Evolutionary conservation across 192 early-diverging fungal genomes (phyloP), one percentile per base, ranked within the genome.

Genomic region (Obelidium mucronatum): DNA sequence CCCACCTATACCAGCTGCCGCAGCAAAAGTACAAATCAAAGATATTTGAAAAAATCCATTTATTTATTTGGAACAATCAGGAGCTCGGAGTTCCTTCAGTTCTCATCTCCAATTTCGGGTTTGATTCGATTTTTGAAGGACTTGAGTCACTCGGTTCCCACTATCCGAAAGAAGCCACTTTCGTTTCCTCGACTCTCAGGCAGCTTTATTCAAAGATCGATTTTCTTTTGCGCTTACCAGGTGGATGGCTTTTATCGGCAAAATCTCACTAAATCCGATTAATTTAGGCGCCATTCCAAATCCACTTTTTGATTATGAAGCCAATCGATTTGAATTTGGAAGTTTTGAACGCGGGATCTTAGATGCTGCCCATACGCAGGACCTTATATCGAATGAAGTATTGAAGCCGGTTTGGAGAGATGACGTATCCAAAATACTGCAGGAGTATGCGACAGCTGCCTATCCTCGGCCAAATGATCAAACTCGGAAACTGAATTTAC

Each of bases 71-170:
- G n/a, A 19, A 22, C 22, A 35, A 40, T 28, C 59, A 84, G 82
- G 22, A 36, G 37, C 51, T 73, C 0, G 66, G 78, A 39, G 59
- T 88, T 13, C 82, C 82, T 2, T 64, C 78, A 24, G 40, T 88
- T 30, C 24, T 82, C 48, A 67, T 84, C 17, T 80, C 84, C 26
- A 88, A 88, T 58, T 88, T 88, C 53, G 78, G 85, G 2, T 88
- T 88, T 68, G 87, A 88, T 44, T 69, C 76, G 28, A 86, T 88
- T 17, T 83, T 83, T 56, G 73, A 67, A 3, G 71, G 69, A 44
- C 67, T 88, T 28, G 56, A 42, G 6, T 34, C 13, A 22, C 48
- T 69, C n/a, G 67, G 33, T n/a, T n/a, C n/a, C n/a, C n/a, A n/a
- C n/a, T n/a, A 15, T 33, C 1, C 13, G 36, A 36, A 36, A 39